Evolutionary conservation across 2,329 filamentous ascomycete genomes (phyloP).

Genomic region (Domatiomyces globalis): DNA sequence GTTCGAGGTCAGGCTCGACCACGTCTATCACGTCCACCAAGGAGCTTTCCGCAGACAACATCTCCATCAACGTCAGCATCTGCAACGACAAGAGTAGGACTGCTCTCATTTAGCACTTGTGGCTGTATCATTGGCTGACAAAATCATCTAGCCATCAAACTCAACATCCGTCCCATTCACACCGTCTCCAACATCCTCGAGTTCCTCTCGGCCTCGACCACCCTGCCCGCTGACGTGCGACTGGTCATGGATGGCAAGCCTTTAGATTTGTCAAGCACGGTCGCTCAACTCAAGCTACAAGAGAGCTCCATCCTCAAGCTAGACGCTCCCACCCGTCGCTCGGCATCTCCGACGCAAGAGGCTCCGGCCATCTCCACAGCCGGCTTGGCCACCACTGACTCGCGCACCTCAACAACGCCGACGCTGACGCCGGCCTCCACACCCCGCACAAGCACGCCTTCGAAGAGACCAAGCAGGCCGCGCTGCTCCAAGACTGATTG

Average conservation of each 20-base stretch:
- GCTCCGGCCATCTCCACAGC: slow-evolving; percentile 19
- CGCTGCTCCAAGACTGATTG: slow-evolving; percentile 84
- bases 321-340: slow-evolving; percentile 27
- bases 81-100: slow-evolving; percentile 43
- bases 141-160: slow-evolving; percentile 36
- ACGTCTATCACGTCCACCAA: slow-evolving; percentile 20
- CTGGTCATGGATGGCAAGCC: slow-evolving; percentile 46
- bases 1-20: slow-evolving; percentile 12
- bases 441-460: slow-evolving; percentile 35
- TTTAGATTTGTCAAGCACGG: slow-evolving; percentile 25
- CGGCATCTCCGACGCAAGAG: slow-evolving; percentile 7
- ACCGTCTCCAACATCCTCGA: slow-evolving; percentile 42
- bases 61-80: slow-evolving; percentile 50
- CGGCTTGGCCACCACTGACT: slow-evolving; percentile 40
- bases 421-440: slow-evolving; percentile 29
- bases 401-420: slow-evolving; percentile 25
- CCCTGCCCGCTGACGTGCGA: slow-evolving; percentile 37
- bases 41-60: slow-evolving; percentile 37
- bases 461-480: slow-evolving; percentile 37
- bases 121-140: slow-evolving; percentile 12
- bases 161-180: slow-evolving; percentile 40
- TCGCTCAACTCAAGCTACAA: slow-evolving; percentile 15
- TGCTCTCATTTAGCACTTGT: slow-evolving; percentile 3
- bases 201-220: slow-evolving; percentile 44
- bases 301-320: slow-evolving; percentile 15